Evolutionary conservation across 2,329 filamentous ascomycete genomes (phyloP), one percentile per base, ranked within the genome.

Genomic region (Ophiocordyceps sinensis): DNA sequence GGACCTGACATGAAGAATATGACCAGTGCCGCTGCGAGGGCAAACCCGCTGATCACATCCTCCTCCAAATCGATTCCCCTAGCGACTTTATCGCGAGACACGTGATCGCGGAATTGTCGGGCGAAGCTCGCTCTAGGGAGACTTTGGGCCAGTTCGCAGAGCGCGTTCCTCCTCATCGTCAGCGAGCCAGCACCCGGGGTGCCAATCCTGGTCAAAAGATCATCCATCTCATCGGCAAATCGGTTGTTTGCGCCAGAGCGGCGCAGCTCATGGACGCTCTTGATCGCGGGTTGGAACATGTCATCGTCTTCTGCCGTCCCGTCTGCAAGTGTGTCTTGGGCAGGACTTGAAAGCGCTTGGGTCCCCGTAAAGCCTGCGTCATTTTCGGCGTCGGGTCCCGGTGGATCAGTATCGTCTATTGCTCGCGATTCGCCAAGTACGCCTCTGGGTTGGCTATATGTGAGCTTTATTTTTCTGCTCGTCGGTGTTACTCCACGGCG

Each of bases 91-190:
- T 77, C 71, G 45, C 85, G 82, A 42, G 82, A 75, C 7, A 77
- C 76, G 48, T 85, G 79, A 45, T 87, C 79, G 17, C 82, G 70
- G 51, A 94, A 87, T 45, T 83, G 79, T 15, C 69, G 67, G 26
- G 75, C 65, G 50, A 84, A 87, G 1, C 66, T 66, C 50, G 78
- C 77, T 39, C 79, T 65, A 38, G 71, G 69, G 35, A 80, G 64
- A 50, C 75, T 77, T 36, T 70, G 65, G 2, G 70, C 70, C 35
- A 82, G 56, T 46, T 82, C 77, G 5, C 80, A 58, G 35, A 82
- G 59, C 1, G 74, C 75, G 40, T 70, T 69, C 41, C 77, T 66
- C 46, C 77, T 64, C 51, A 73, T 63, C 0, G 73, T 74, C 4
- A 64, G 63, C 7, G 67, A 56, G 30, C 66, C 63, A 13, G 53